Base-by-base conservation (phyloP, 306 rosid species). In the Castanea mollissima region DNA sequence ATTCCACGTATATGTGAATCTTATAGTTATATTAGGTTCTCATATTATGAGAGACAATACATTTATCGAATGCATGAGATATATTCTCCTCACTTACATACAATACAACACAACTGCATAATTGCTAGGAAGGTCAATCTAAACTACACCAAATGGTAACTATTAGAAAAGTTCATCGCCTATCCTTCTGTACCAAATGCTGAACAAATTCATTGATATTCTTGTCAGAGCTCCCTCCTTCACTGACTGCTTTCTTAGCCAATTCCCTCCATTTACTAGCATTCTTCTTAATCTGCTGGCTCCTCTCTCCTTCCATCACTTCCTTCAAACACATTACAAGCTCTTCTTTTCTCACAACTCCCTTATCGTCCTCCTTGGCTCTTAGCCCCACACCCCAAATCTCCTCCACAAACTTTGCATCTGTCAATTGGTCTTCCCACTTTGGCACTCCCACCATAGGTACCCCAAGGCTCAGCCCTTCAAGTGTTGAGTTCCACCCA, bases 401-500 rank as follows among this genome's bases (percentile, higher is more conserved):
- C 10, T 86, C 91, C 35, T 74, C 93, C 87, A 89, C 76, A 77
- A 69, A 91, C 80, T 88, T 89, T 0, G 93, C 93, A 77, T 91
- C 91, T 0, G 93, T 85, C 76, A 88, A 75, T 32, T 88, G 93
- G 54, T 91, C 96, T 0, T 89, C 74, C 93, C 92, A 89, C 64
- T 85, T 91, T 1, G 92, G 93, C 79, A 91, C 82, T 11, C 90
- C 90, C 71, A 88, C 85, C 86, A 89, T 88, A 0, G 92, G 92
- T 23, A 88, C 88, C 1, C 92, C 91, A n/a, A 89, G 86, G 67
- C 93, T 85, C 6, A 91, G 79, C 68, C 86, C 90, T 78, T 91
- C 96, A 0, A 91, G 88, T 6, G 93, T 91, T 0, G 92, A 91
- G 20, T 91, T 91, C 97, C 96, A 85, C 4, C 93, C 92, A 55